Evolutionary conservation across 331 rosid genomes (phyloP).

Genomic region (Phaseolus coccineus): DNA sequence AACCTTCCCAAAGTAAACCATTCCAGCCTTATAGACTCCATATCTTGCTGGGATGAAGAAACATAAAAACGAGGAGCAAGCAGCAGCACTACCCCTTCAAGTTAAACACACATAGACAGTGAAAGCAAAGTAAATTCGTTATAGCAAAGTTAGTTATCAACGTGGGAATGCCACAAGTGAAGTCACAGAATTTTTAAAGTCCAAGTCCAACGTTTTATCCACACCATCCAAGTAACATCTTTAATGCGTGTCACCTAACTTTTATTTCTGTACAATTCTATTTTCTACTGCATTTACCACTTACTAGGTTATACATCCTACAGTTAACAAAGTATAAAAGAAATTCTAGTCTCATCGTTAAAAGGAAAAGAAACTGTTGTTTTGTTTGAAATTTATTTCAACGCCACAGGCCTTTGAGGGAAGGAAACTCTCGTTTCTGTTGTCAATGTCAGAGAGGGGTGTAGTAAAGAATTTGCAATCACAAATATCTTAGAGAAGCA

Average conservation of each 20-base stretch:
- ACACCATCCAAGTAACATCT: constrained; percentile 25
- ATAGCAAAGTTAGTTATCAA: not conserved
- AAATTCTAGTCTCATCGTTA: not conserved
- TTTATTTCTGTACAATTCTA: no score
- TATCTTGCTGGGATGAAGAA: not conserved
- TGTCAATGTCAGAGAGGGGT: not conserved
- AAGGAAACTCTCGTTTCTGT: not conserved
- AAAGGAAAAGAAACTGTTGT: no score
- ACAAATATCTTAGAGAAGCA: not conserved
- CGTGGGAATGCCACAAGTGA: not conserved
- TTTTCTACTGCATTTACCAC: not conserved
- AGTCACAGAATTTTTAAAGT: not conserved
- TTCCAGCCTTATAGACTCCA: not conserved
- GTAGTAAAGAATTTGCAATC: not conserved
- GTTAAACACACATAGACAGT: not conserved
- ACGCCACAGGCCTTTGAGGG: not conserved
- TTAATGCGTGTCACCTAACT: no score
- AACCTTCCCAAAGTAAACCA: not conserved
- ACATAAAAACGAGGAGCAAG: not conserved
- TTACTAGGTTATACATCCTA: not conserved
- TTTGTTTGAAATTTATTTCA: not conserved
- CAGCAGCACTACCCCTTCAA: not conserved
- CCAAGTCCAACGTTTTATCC: not conserved
- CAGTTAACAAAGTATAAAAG: not conserved
- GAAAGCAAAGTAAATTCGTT: not conserved